Evolutionary conservation across 495 filamentous ascomycete species (phyloP), one percentile per base, ranked within the genome.

Genomic region (Penicillium steckii): DNA sequence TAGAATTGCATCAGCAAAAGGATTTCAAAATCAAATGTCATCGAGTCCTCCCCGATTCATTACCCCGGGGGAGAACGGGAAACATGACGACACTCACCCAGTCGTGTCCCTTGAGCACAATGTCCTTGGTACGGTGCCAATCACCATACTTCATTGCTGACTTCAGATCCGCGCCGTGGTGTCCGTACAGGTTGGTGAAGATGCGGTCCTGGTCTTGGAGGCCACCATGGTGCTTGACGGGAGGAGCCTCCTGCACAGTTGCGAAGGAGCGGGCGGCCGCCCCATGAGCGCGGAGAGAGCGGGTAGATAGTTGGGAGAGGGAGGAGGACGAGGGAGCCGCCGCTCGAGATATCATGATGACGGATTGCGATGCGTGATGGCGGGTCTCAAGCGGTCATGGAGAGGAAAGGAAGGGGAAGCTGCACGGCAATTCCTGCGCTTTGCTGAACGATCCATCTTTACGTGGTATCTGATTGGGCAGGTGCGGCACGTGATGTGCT

Each of bases 41-140:
- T 51, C 30, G 19, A 12, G 38, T 45, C 46, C 38, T 24, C 44
- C n/a, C 38, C 27, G 51, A 48, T 55, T 51, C 40, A 22, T 23
- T 4, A 41, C 21, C 38, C 38, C 18, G 23, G 38, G 38, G 38
- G 32, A 45, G 53, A 38, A 18, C 25, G 41, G 25, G 32, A 35
- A 23, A 24, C 53, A 24, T 10, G 18, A 17, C 15, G 25, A 46
- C 30, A 64, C 80, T 58, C 73, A 88, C 86, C 94, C 94, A 98
- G 64, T 98, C 94, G 73, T 98, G 86, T 46, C 94, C 94, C 79
- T 98, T 97, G 56, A 89, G 70, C 46, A 98, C 69, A 41, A 98
- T 98, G 72, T 98, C 94, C 81, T 98, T 98, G 44, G 94, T 98
- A 80, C 93, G 95, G 76, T 98, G 82, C 94, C 94, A 98, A 71